phyloP scores from a whole-genome alignment of 768 basidiomycete genomes.

The Podaxis sp. region DNA sequence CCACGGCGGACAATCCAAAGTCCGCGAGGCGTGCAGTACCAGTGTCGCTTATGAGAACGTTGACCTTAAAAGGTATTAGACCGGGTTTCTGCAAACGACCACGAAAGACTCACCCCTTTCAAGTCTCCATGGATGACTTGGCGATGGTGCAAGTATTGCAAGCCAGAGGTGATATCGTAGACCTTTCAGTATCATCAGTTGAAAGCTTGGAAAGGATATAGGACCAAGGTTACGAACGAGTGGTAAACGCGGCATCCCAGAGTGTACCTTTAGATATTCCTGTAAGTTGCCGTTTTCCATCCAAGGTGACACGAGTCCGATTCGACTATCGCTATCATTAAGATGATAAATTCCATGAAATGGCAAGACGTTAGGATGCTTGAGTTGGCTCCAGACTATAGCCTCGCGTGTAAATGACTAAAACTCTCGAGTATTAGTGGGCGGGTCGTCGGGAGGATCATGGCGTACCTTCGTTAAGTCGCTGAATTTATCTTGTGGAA shows the following conservation, averaged over 20 bases:
- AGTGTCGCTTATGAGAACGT: conserved; percentile 18
- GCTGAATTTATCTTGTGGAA: conserved; percentile 20
- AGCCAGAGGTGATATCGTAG: conserved; percentile 14
- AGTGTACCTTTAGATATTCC: conserved; percentile 10
- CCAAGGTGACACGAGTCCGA: conserved; percentile 17
- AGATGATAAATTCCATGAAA: conserved; percentile 16
- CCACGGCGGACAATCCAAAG: conserved; percentile 20
- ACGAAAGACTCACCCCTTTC: conserved; percentile 18
- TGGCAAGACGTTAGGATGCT: conserved; percentile 12
- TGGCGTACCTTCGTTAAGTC: conserved; percentile 22
- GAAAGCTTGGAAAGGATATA: neutral
- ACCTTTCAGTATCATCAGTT: neutral
- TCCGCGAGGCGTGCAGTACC: conserved; percentile 22
- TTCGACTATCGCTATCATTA: neutral
- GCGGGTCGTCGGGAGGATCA: neutral
- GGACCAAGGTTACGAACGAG: neutral
- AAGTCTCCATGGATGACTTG: conserved; percentile 21
- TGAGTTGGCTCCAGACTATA: conserved; percentile 14
- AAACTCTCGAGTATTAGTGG: neutral
- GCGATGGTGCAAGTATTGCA: conserved; percentile 20
- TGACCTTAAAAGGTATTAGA: conserved; percentile 13
- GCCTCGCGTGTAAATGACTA: conserved; percentile 14
- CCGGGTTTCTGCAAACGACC: too few relatives aligned
- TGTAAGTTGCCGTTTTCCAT: conserved; percentile 15
- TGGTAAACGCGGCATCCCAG: neutral